Evolutionary conservation across 2,329 filamentous ascomycete species (phyloP).

Genomic region (Penicillium sp.): DNA sequence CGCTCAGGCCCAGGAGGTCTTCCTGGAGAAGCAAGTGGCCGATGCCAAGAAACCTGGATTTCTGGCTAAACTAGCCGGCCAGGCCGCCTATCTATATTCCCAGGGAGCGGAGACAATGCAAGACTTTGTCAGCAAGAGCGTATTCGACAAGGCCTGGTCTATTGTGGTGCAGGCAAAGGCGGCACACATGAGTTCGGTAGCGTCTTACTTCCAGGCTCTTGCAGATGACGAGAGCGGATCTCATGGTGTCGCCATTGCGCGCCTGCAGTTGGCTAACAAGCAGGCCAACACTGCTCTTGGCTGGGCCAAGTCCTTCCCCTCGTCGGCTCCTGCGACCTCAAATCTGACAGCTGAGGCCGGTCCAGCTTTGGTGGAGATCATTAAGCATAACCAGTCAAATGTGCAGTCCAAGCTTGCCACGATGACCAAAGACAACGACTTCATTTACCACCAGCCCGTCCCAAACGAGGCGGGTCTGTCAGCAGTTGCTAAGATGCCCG

Average conservation of each 20-base stretch:
- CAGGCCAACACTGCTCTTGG: constrained; percentile 74
- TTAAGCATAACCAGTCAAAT: constrained; percentile 73
- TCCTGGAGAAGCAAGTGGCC: constrained; percentile 89
- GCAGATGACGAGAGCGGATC: constrained; percentile 85
- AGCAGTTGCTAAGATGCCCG: constrained; percentile 82
- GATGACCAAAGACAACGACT: constrained; percentile 89
- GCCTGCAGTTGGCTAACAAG: constrained; percentile 74
- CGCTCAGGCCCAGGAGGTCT: constrained; percentile 94
- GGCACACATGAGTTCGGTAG: constrained; percentile 74
- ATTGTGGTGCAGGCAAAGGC: constrained; percentile 68
- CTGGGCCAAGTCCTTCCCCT: constrained; percentile 73
- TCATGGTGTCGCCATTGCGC: constrained; percentile 77
- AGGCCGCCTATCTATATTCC: constrained; percentile 80
- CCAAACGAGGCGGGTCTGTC: constrained; percentile 78
- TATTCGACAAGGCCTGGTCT: constrained; percentile 94
- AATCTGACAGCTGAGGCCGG: constrained; percentile 81
- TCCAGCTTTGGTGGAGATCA: constrained; percentile 67
- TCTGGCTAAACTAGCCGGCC: constrained; percentile 86
- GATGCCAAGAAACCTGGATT: constrained; percentile 91
- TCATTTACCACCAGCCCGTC: constrained; percentile 92
- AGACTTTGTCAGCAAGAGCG: constrained; percentile 82
- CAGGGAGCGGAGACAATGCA: constrained; percentile 87
- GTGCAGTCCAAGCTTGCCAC: constrained; percentile 76
- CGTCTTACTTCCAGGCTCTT: constrained; percentile 89
- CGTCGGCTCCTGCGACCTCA: constrained; percentile 70